Conservation (phyloP, 1,139 yeast genomes). For the Saccharomycopsis hybrid region DNA sequence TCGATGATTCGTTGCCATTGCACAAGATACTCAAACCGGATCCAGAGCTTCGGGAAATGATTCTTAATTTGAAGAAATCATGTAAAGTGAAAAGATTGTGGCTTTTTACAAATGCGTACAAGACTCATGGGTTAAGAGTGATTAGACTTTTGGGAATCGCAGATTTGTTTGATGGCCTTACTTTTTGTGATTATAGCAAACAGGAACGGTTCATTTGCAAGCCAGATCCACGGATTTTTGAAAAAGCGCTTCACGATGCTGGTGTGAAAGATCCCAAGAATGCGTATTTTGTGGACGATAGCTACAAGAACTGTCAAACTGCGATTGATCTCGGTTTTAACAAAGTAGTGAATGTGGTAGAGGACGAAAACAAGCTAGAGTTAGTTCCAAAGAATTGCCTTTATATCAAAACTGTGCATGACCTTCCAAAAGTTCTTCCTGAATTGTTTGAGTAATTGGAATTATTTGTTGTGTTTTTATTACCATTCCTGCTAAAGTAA, state of each 20-base stretch:
- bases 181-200: conserved; percentile 76
- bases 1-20: conserved; percentile 88
- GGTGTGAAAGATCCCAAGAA: conserved; percentile 44
- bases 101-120: conserved; percentile 93
- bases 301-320: conserved; percentile 51
- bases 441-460: conserved; percentile 48
- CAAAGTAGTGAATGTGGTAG: conserved; percentile 36
- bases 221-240: conserved; percentile 64
- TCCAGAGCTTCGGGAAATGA: conserved; percentile 42
- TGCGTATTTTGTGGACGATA: conserved; percentile 76
- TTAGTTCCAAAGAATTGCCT: conserved; percentile 36
- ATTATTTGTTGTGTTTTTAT: too few relatives aligned
- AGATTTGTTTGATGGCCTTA: conserved; percentile 87
- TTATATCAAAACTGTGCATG: conserved; percentile 40
- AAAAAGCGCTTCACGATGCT: conserved; percentile 54
- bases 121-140: conserved; percentile 77
- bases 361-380: conserved; percentile 33
- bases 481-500: too few relatives aligned
- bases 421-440: conserved; percentile 41
- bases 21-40: conserved; percentile 66
- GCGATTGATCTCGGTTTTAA: conserved; percentile 39
- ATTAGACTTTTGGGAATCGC: conserved; percentile 76
- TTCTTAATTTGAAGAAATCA: conserved; percentile 38
- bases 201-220: conserved; percentile 67
- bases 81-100: conserved; percentile 57